These are phyloP conservation scores for Blastocystis sp. DNA, from an alignment of 352 stramenopile species.

Conservation along the genomic window DNA sequence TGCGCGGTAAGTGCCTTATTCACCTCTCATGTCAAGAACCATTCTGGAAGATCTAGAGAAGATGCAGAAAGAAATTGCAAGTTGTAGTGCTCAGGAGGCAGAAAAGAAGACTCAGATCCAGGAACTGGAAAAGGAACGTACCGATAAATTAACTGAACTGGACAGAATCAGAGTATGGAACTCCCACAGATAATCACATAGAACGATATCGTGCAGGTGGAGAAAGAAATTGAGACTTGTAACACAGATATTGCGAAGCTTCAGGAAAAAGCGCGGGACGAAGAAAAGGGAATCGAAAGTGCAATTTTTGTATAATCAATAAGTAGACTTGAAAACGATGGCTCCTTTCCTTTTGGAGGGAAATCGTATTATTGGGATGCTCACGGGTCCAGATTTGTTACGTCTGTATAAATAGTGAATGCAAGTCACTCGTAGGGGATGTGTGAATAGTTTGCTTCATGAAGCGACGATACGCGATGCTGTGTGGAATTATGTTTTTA, in stretches of 20 bases:
- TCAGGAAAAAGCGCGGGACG: neutral
- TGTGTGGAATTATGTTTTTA: neutral
- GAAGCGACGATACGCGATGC: neutral
- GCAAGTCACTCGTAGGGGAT: neutral
- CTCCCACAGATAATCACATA: neutral
- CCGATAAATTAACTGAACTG: neutral
- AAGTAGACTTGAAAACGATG: neutral
- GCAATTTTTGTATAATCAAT: neutral
- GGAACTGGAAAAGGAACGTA: neutral
- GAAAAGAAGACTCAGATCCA: neutral
- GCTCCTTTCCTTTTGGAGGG: slow-evolving; percentile 8
- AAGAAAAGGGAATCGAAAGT: neutral
- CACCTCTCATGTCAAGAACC: neutral
- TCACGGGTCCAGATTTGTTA: neutral
- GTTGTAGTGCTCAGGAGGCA: neutral
- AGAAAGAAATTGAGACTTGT: neutral
- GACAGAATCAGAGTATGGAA: neutral
- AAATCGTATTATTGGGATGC: neutral
- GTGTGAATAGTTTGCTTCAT: neutral
- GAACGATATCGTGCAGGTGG: neutral
- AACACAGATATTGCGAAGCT: neutral
- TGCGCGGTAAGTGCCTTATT: neutral
- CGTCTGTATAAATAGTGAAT: neutral
- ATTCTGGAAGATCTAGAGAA: slow-evolving; percentile 8
- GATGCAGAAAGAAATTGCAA: neutral